Percentiles rank a stretch among this genome's conserved stretches.
Conservation (phyloP, 1,284 basidiomycete genomes). For the Amylostereum chailletii region DNA sequence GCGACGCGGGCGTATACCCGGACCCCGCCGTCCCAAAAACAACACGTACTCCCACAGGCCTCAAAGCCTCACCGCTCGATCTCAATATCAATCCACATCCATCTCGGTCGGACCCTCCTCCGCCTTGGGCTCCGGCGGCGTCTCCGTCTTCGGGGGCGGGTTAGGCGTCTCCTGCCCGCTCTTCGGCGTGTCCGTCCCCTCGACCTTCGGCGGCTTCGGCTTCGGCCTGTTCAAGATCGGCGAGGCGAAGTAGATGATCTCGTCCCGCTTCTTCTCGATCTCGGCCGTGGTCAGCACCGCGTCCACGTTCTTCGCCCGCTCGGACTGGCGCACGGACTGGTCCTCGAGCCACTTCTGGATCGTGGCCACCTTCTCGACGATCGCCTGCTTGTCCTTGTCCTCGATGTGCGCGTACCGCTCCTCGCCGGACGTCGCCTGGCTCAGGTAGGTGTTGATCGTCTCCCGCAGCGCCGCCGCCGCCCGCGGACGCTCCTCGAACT, state of each 20-base stretch:
- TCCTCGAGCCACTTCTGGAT: constrained; percentile 93
- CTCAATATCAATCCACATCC: constrained; percentile 59
- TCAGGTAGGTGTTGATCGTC: constrained; percentile 76
- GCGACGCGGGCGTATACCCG: too few species aligned
- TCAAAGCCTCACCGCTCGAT: too few species aligned
- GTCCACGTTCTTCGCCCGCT: constrained; percentile 81
- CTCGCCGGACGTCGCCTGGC: constrained; percentile 72
- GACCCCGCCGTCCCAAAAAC: too few species aligned
- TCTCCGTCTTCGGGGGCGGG: constrained; percentile 29
- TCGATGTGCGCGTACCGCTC: constrained; percentile 85
- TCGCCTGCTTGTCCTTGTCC: constrained; percentile 75
- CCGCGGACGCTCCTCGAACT: constrained; percentile 71
- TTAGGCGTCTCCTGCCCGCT: constrained; percentile 52
- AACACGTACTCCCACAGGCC: too few species aligned
- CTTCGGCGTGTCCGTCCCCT: constrained; percentile 59
- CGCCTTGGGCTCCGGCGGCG: constrained; percentile 29
- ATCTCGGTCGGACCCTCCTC: constrained; percentile 58
- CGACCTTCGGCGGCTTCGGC: constrained; percentile 67
- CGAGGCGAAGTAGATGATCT: constrained; percentile 76
- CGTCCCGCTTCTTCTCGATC: constrained; percentile 83
- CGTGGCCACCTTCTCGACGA: constrained; percentile 76
- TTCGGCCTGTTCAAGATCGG: constrained; percentile 84
- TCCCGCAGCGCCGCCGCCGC: constrained; percentile 73
- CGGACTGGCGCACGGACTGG: constrained; percentile 75
- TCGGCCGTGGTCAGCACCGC: constrained; percentile 75